Evolutionary conservation across 192 early-diverging fungal species (phyloP).

Genomic region (Dissophora globulifera): DNA sequence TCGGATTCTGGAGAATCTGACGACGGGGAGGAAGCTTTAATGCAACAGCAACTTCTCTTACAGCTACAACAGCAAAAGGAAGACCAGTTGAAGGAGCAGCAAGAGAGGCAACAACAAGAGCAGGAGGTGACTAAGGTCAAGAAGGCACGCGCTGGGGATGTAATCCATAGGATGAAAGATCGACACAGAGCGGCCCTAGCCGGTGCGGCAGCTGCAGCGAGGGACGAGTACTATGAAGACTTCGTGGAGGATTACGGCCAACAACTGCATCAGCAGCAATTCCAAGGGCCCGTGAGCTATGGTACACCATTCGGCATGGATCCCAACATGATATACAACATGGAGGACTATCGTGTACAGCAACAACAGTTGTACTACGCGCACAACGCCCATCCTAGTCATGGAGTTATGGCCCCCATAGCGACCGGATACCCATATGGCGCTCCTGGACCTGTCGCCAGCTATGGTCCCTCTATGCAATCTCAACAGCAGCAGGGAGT

Average conservation of each 20-base stretch:
- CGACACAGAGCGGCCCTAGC: slow-evolving; percentile 30
- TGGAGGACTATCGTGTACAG: slow-evolving; percentile 32
- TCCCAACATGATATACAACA: slow-evolving; percentile 20
- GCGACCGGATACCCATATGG: slow-evolving; percentile 3
- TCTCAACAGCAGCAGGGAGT: neutral
- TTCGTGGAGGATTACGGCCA: slow-evolving; percentile 30
- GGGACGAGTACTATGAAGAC: slow-evolving; percentile 40
- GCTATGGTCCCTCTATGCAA: neutral
- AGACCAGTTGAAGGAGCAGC: slow-evolving; percentile 6
- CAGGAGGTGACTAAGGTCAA: neutral
- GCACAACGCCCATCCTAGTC: slow-evolving; percentile 3
- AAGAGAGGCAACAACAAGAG: slow-evolving; percentile 6
- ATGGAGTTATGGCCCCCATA: neutral
- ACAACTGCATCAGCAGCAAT: too few species aligned
- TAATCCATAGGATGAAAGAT: slow-evolving; percentile 41
- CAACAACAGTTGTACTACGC: slow-evolving; percentile 28
- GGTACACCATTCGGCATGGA: slow-evolving; percentile 17
- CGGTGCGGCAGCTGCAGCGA: slow-evolving; percentile 19
- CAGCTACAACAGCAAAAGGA: slow-evolving; percentile 17
- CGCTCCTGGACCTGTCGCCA: neutral
- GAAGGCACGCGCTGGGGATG: slow-evolving; percentile 14
- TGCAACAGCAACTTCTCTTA: slow-evolving; percentile 8
- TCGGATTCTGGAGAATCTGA: slow-evolving; percentile 27
- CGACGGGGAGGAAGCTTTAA: neutral
- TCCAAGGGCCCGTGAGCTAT: slow-evolving; percentile 7